Evolutionary conservation across 2,329 filamentous ascomycete genomes (phyloP), one percentile per base, ranked within the genome.

Genomic region (Lomentospora prolificans): DNA sequence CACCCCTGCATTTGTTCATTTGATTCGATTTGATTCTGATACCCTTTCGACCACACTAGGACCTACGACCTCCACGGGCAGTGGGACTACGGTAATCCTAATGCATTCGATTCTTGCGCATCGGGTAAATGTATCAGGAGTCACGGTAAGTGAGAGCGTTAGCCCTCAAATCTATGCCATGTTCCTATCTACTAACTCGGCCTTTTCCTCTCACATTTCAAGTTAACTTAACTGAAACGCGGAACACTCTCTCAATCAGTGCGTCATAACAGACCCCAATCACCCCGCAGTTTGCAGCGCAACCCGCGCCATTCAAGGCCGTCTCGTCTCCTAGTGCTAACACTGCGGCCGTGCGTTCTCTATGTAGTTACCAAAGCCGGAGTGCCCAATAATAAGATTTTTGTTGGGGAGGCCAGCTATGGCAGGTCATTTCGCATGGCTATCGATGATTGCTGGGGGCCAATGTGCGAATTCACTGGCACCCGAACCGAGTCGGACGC

Each of bases 291-390:
- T 33, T 7, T 33, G 12, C 12, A 33, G 6, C 30, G 12, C 30
- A 33, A 12, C 30, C 12, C 30, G 30, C 30, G 30, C 12, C 12
- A 6, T 33, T 33, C 12, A 33, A 33, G 30, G 30, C 6, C 7
- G 12, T 33, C 7, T 12, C 30, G 12, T 33, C 30, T 33, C 30
- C 30, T 33, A 7, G 12, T 33, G 30, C 30, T 33, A 33, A 33
- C 30, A 33, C 30, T 33, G 12, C 12, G 6, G 30, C 30, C 30
- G 30, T 6, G 30, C 30, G 30, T 33, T 33, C 58, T 72, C 0
- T 58, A 64, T 19, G 72, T 73, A 66, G 64, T 72, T 53, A 74
- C 70, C 6, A 68, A 71, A 36, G 66, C 65, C 10, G 61, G 63
- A 7, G 61, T 68, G 6, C 55, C 59, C n/a, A n/a, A n/a, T 2